phyloP scores from a whole-genome alignment of 1,139 yeast genomes.

The Candida glucosophila region DNA sequence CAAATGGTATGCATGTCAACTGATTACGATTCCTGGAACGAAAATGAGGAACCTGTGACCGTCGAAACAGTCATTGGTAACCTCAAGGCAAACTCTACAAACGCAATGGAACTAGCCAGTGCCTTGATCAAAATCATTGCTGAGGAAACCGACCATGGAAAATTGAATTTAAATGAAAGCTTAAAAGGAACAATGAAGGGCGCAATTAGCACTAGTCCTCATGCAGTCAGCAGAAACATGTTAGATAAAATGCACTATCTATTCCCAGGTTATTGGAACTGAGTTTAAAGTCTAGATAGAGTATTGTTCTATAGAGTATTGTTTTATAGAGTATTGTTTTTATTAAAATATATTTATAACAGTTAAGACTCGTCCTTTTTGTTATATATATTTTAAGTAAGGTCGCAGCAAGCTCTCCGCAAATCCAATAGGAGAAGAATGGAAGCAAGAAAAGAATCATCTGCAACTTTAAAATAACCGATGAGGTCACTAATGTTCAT shows the following conservation, averaged over 20 bases:
- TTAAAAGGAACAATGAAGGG: slow-evolving; percentile 71
- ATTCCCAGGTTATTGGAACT: slow-evolving; percentile 92
- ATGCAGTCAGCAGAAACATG: slow-evolving; percentile 64
- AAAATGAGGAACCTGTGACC: slow-evolving; percentile 89
- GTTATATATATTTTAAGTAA: too few species aligned
- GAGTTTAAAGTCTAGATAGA: too few species aligned
- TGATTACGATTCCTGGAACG: slow-evolving; percentile 98
- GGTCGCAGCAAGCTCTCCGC: too few species aligned
- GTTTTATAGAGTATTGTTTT: too few species aligned
- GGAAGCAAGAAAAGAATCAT: too few species aligned
- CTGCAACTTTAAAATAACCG: too few species aligned
- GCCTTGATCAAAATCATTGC: slow-evolving; percentile 61
- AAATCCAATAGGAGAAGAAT: too few species aligned
- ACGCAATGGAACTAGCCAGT: slow-evolving; percentile 74
- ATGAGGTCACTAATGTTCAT: too few species aligned
- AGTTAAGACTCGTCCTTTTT: too few species aligned
- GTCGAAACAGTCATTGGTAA: slow-evolving; percentile 94
- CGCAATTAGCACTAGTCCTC: slow-evolving; percentile 73
- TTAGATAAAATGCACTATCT: slow-evolving; percentile 75
- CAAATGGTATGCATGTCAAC: slow-evolving; percentile 99
- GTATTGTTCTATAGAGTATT: too few species aligned
- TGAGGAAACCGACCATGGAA: slow-evolving; percentile 47
- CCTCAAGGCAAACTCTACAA: slow-evolving; percentile 76
- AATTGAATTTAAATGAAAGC: slow-evolving; percentile 50
- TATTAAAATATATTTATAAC: too few species aligned